These are phyloP conservation scores for Picochlorum costavermella DNA, from an alignment of 139 green algal species.

Conservation along the genomic window DNA sequence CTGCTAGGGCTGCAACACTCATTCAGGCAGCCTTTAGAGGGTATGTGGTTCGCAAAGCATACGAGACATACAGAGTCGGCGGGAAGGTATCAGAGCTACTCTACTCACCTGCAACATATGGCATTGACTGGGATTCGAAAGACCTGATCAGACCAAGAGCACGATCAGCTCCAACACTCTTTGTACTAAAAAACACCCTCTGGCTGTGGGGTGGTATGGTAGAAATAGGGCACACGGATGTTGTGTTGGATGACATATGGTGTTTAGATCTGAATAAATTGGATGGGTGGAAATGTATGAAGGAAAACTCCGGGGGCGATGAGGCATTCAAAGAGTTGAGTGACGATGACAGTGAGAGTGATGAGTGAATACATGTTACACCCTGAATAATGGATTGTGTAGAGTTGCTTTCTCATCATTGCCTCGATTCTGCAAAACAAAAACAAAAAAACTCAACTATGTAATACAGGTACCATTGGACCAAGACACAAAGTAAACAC, in stretches of 20 bases:
- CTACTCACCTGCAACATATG: slow-evolving; percentile 79
- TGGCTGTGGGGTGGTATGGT: slow-evolving; percentile 88
- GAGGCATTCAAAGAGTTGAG: slow-evolving; percentile 52
- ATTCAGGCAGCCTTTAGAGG: slow-evolving; percentile 80
- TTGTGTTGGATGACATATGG: slow-evolving; percentile 94
- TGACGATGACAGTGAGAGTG: slow-evolving; percentile 5
- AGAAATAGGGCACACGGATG: slow-evolving; percentile 58
- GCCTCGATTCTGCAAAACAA: not conserved
- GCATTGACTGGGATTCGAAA: slow-evolving; percentile 56
- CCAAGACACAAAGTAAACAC: not conserved
- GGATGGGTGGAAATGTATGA: slow-evolving; percentile 62
- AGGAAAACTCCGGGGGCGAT: slow-evolving; percentile 64
- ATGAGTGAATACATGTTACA: slow-evolving; percentile 4
- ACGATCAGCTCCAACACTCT: slow-evolving; percentile 38
- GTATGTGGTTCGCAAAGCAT: slow-evolving; percentile 68
- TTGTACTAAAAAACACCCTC: slow-evolving; percentile 69
- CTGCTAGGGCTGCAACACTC: slow-evolving; percentile 52
- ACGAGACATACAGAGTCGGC: slow-evolving; percentile 72
- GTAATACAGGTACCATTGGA: not conserved
- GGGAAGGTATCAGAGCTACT: slow-evolving; percentile 77
- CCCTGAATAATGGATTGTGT: slow-evolving; percentile 10
- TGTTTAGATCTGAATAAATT: slow-evolving; percentile 76
- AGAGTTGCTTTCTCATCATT: not conserved
- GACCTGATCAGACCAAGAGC: slow-evolving; percentile 72
- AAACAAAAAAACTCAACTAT: not conserved